Evolutionary conservation across 345 rosid genomes (phyloP), one percentile per base, ranked within the genome.

Genomic region (Clausena lansium): DNA sequence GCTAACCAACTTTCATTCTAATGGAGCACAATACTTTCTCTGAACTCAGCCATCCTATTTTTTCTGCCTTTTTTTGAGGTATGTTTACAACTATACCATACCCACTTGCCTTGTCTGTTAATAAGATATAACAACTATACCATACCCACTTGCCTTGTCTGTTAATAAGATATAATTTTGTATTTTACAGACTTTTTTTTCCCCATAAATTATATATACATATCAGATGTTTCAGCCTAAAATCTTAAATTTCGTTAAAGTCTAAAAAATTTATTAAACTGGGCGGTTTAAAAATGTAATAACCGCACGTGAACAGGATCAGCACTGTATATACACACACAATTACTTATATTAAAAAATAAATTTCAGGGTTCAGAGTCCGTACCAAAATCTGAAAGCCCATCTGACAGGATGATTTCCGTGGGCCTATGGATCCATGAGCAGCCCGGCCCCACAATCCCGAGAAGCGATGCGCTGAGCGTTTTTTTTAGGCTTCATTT

Each of bases 401-500:
- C 50, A 38, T 22, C 38, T 9, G 4, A 36, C 7, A 9, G 3
- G 50, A 13, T 45, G 4, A 1, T 11, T 45, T 13, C 1, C 17
- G 17, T 25, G 57, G 55, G 33, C 20, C 55, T 7, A 32, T 2
- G 13, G 41, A 54, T 24, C 63, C 61, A 30, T 32, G 73, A 28
- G 45, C 8, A 13, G 50, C 7, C n/a, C 14, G 9, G 36, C 36
- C 76, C 76, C 76, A 58, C 76, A 11, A 15, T 15, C 19, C 11
- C 59, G 7, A 4, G 27, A 41, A 27, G 27, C 19, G 9, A 41
- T 36, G n/a, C 52, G 45, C 70, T 52, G 47, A 30, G 78, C 78
- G 78, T 75, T n/a, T 30, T 13, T n/a, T 52, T 75, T 55, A 75
- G 63, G 78, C 78, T 64, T 32, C 15, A 45, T 41, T 45, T 32